These are phyloP conservation scores for Nematodospora valgi DNA, from an alignment of 805 yeast species.

Conservation along the genomic window DNA sequence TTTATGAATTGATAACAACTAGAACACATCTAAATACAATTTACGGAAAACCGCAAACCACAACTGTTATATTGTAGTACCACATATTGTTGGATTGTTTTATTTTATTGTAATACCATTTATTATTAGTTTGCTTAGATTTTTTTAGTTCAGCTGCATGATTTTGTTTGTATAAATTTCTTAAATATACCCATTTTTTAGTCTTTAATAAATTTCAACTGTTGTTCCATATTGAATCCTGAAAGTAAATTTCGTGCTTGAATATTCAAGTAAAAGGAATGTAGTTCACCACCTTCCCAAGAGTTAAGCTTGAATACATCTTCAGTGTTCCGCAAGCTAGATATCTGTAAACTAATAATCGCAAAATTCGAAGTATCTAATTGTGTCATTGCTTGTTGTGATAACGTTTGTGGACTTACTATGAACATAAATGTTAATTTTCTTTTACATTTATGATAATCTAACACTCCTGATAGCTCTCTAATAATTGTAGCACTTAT, in stretches of 20 bases:
- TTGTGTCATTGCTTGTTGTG: constrained; percentile 44
- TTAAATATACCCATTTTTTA: background rate
- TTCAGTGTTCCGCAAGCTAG: constrained; percentile 24
- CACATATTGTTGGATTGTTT: too few relatives aligned
- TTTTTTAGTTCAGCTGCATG: too few relatives aligned
- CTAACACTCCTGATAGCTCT: constrained; percentile 52
- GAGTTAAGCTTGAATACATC: constrained; percentile 29
- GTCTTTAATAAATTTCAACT: constrained; percentile 2
- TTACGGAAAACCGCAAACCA: constrained; percentile 9
- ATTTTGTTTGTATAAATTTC: background rate
- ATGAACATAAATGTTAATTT: constrained; percentile 16
- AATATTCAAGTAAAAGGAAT: constrained; percentile 20
- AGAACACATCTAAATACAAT: constrained; percentile 8
- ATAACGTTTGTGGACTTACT: constrained; percentile 44
- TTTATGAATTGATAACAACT: constrained; percentile 7
- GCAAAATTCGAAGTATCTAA: constrained; percentile 46
- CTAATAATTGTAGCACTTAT: constrained; percentile 47
- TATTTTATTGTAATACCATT: background rate
- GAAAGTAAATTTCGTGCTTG: constrained; percentile 17
- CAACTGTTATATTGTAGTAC: constrained; percentile 3
- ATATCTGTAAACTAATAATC: constrained; percentile 39
- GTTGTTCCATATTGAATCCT: constrained; percentile 21
- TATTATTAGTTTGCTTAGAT: too few relatives aligned
- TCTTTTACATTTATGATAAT: constrained; percentile 25
- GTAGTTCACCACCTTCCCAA: constrained; percentile 41